Evolutionary conservation across 176 grass and related monocot species (phyloP).

Genomic region (Oropetium thomaeum): DNA sequence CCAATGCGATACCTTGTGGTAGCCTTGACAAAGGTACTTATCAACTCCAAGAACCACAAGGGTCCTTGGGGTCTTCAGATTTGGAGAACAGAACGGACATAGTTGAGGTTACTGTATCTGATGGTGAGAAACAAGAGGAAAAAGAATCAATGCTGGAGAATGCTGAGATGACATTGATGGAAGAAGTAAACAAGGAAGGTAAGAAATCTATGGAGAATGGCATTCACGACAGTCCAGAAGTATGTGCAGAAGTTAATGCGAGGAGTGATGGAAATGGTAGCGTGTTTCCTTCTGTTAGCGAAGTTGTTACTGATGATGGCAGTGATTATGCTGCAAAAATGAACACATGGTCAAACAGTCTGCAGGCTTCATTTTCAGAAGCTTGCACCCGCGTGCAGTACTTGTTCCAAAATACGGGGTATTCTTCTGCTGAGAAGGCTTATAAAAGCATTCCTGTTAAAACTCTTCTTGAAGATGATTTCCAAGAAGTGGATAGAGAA

Average conservation of each 20-base stretch:
- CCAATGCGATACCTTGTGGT: slow-evolving; percentile 22
- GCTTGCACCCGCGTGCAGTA: slow-evolving; percentile 18
- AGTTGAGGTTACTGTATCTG: slow-evolving; percentile 11
- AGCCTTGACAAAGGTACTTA: slow-evolving; percentile 18
- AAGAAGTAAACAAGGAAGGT: slow-evolving; percentile 13
- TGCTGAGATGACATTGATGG: slow-evolving; percentile 30
- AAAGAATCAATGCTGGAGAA: slow-evolving; percentile 20
- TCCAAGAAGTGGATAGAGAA: slow-evolving; percentile 28
- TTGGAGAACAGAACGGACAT: slow-evolving; percentile 25
- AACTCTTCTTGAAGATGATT: slow-evolving; percentile 28
- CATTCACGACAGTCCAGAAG: background rate
- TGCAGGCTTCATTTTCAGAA: slow-evolving; percentile 31
- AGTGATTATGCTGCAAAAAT: slow-evolving; percentile 18
- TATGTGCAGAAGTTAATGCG: slow-evolving; percentile 36
- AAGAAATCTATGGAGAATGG: slow-evolving; percentile 13
- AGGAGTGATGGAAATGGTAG: slow-evolving; percentile 10
- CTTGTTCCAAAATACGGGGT: slow-evolving; percentile 27
- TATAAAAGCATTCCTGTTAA: slow-evolving; percentile 20
- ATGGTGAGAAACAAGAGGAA: slow-evolving; percentile 22
- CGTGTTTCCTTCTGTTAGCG: slow-evolving; percentile 34
- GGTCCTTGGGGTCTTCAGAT: slow-evolving; percentile 22
- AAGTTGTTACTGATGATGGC: slow-evolving; percentile 24
- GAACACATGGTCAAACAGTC: slow-evolving; percentile 20
- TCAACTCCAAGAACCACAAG: slow-evolving; percentile 37
- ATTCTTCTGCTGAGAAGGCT: slow-evolving; percentile 11